phyloP scores from a whole-genome alignment of 139 green algal species.

The Tetratostichococcus sp. region DNA sequence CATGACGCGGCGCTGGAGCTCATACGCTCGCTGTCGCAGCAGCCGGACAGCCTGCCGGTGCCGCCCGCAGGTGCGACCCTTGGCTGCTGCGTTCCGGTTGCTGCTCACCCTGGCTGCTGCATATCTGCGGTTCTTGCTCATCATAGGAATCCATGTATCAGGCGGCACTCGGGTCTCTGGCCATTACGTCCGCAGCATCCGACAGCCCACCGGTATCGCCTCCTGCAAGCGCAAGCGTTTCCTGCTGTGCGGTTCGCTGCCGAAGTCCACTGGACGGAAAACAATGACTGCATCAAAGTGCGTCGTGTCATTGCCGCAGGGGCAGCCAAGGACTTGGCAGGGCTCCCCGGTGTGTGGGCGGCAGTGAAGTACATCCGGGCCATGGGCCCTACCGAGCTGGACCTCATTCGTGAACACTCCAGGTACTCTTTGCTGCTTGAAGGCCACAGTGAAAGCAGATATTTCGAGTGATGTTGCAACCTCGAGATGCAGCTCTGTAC shows the following conservation, averaged over 20 bases:
- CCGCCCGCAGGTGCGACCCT: not conserved
- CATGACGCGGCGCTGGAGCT: slow-evolving; percentile 63
- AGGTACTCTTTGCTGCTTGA: slow-evolving; percentile 19
- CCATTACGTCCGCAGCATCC: too few relatives aligned
- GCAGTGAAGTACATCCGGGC: slow-evolving; percentile 68
- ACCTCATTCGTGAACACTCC: slow-evolving; percentile 44
- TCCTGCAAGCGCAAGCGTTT: not conserved
- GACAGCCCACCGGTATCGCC: too few relatives aligned
- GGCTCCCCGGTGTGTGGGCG: slow-evolving; percentile 80
- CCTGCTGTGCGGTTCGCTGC: not conserved
- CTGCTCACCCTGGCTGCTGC: too few relatives aligned
- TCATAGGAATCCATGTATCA: too few relatives aligned
- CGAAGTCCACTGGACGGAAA: too few relatives aligned
- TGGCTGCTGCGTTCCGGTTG: too few relatives aligned
- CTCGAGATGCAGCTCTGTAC: too few relatives aligned
- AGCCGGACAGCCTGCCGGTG: slow-evolving; percentile 8
- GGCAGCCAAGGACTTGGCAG: slow-evolving; percentile 55
- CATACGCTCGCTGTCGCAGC: slow-evolving; percentile 55
- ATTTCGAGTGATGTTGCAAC: too few relatives aligned
- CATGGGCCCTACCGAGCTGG: slow-evolving; percentile 17
- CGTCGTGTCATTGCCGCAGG: slow-evolving; percentile 12
- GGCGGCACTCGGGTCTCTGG: too few relatives aligned
- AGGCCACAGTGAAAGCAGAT: too few relatives aligned
- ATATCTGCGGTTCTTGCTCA: too few relatives aligned
- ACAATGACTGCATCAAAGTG: too few relatives aligned